phyloP scores from a whole-genome alignment of 306 rosid species.

The Carpinus viminea region DNA sequence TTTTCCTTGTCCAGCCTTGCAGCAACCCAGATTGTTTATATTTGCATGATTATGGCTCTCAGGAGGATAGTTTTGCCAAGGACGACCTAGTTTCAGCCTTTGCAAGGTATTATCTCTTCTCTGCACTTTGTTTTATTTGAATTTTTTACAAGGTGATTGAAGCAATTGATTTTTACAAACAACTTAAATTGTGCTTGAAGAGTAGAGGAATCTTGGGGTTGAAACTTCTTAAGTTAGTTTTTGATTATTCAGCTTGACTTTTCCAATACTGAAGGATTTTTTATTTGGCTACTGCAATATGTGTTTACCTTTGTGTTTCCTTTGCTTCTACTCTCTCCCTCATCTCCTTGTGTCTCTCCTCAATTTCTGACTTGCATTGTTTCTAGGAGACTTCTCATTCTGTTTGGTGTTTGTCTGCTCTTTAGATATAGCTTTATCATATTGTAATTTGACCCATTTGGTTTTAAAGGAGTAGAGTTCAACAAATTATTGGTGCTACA shows the following conservation, averaged over 20 bases:
- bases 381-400: conserved; percentile 8
- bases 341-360: background rate
- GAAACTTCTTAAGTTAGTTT: background rate
- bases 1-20: conserved; percentile 52
- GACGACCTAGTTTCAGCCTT: conserved; percentile 53
- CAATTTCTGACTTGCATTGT: background rate
- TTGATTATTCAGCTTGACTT: background rate
- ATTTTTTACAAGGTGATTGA: background rate
- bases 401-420: conserved; percentile 3
- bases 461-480: conserved; percentile 55
- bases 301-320: background rate
- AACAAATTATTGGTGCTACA: conserved; percentile 48
- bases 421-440: conserved; percentile 28
- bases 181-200: background rate
- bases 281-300: background rate
- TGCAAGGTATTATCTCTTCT: conserved; percentile 46
- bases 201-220: background rate
- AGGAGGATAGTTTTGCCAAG: conserved; percentile 57
- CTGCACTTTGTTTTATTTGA: background rate
- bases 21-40: conserved; percentile 53
- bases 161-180: background rate
- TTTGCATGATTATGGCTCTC: conserved; percentile 54
- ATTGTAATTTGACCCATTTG: conserved; percentile 17
- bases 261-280: background rate
- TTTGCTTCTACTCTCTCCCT: background rate